Conservation (phyloP, 257 asterid genomes). For the Plectranthus barbatus region DNA sequence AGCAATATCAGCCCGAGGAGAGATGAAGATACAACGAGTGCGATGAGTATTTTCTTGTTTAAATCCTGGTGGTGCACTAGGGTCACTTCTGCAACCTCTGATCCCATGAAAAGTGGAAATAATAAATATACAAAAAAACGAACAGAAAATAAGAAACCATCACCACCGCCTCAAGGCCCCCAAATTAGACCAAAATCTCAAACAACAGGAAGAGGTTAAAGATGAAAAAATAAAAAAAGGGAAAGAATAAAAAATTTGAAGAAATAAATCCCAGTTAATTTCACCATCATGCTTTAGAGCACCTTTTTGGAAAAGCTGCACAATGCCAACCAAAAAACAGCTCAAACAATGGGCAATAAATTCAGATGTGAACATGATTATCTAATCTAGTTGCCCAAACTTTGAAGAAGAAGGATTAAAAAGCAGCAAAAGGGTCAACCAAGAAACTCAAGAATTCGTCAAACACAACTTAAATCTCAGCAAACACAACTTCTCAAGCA, state of each 20-base stretch:
- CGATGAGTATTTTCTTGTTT: slow-evolving; percentile 68
- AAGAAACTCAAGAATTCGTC: neutral
- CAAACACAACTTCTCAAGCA: slow-evolving; percentile 10
- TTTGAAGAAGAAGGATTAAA: too few relatives aligned
- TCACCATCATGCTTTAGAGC: neutral
- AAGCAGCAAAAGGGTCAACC: too few relatives aligned
- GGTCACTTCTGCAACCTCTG: slow-evolving; percentile 43
- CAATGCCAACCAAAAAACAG: neutral
- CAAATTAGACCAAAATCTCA: neutral
- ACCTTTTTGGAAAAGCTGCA: slow-evolving; percentile 15
- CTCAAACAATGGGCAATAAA: neutral
- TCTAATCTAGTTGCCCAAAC: neutral
- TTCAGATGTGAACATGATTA: slow-evolving; percentile 7
- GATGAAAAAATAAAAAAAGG: neutral
- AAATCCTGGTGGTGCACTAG: slow-evolving; percentile 70
- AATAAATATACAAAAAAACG: neutral
- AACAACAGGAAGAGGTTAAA: neutral
- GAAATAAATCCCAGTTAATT: slow-evolving; percentile 1
- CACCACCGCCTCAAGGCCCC: neutral
- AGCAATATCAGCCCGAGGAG: slow-evolving; percentile 63
- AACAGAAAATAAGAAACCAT: neutral
- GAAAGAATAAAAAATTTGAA: neutral
- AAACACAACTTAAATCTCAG: neutral
- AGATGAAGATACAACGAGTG: slow-evolving; percentile 66
- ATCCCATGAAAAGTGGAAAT: slow-evolving; percentile 14